Evolutionary conservation across 2,329 filamentous ascomycete genomes (phyloP), one percentile per base, ranked within the genome.

Genomic region (Cryphonectria japonica): DNA sequence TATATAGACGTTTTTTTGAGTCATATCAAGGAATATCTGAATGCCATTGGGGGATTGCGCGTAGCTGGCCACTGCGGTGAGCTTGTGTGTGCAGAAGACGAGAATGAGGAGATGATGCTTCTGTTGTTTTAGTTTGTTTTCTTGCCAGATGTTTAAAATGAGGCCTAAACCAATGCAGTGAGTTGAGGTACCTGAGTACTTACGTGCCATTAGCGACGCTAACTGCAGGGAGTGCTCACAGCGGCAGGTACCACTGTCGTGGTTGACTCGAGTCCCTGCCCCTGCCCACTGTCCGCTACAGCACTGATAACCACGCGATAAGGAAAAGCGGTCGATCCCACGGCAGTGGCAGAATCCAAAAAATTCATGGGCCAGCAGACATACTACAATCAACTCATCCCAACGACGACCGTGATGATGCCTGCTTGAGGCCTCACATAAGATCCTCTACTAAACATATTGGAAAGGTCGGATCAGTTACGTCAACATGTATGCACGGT

Each of bases 401-500:
- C 46, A 50, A 50, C 16, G 19, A n/a, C 22, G 22, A 8, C 7
- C 26, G 8, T 32, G 13, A 34, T 8, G 13, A 59, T 16, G 14
- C 7, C 13, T 59, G 2, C 32, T 32, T 39, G 22, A n/a, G 29
- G 3, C n/a, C 16, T 1, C 8, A 11, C 11, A 9, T 22, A 67
- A 32, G 34, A n/a, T 8, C 32, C 19, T 37, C 50, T n/a, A 6
- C 16, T 16, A 52, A 22, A 37, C n/a, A 9, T 6, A 34, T 22
- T 37, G 19, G 1, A 6, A 26, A 9, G 8, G 13, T 4, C 37
- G n/a, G 34, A 26, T 22, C n/a, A 32, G 11, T 9, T 19, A 2
- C 14, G 1, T 46, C 66, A 75, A 16, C 0, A 77, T 78, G 76
- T 82, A 82, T 73, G 78, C 78, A 22, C 77, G 81, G 74, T 82